A percentile compares a stretch with the other conserved stretches of the same genome.
These are phyloP conservation scores for Dryadomyces sulphureus DNA, from an alignment of 2,329 filamentous ascomycete genomes.

Conservation along the genomic window DNA sequence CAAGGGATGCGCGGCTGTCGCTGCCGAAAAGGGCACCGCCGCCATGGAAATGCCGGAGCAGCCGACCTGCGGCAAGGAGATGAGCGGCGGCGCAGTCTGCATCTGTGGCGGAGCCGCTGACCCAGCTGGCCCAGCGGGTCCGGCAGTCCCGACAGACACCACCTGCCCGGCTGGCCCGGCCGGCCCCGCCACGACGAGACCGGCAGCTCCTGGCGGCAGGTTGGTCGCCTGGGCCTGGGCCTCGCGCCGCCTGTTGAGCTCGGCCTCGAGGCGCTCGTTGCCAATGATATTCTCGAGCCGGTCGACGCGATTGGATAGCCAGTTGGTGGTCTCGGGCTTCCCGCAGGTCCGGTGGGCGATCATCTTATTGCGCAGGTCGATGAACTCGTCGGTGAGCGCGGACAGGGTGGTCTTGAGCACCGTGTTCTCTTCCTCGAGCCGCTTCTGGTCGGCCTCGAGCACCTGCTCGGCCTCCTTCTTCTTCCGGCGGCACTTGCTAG, in stretches of 20 bases:
- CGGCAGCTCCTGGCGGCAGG: too few relatives aligned
- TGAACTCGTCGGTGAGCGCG: background rate
- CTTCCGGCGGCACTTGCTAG: slow-evolving; percentile 60
- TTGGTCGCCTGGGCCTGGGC: too few relatives aligned
- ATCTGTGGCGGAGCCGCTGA: too few relatives aligned
- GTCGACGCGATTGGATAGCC: slow-evolving; percentile 20
- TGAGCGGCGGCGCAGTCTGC: too few relatives aligned
- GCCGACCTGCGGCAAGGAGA: too few relatives aligned
- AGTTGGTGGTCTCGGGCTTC: slow-evolving; percentile 35
- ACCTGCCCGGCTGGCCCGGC: too few relatives aligned
- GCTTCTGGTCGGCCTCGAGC: slow-evolving; percentile 29
- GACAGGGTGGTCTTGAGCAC: background rate
- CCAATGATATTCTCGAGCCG: background rate
- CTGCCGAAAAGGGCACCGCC: too few relatives aligned
- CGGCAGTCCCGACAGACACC: too few relatives aligned
- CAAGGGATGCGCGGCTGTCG: too few relatives aligned
- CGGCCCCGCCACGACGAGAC: too few relatives aligned
- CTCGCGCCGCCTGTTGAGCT: background rate
- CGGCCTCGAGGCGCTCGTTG: background rate
- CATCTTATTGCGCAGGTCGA: slow-evolving; percentile 12
- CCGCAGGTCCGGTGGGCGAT: slow-evolving; percentile 34
- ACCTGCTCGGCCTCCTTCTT: slow-evolving; percentile 35
- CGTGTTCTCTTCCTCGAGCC: slow-evolving; percentile 24
- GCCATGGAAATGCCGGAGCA: too few relatives aligned
- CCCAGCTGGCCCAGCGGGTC: too few relatives aligned